Conservation (phyloP, 2,329 filamentous ascomycete genomes). For the Fusarium dimerum region DNA sequence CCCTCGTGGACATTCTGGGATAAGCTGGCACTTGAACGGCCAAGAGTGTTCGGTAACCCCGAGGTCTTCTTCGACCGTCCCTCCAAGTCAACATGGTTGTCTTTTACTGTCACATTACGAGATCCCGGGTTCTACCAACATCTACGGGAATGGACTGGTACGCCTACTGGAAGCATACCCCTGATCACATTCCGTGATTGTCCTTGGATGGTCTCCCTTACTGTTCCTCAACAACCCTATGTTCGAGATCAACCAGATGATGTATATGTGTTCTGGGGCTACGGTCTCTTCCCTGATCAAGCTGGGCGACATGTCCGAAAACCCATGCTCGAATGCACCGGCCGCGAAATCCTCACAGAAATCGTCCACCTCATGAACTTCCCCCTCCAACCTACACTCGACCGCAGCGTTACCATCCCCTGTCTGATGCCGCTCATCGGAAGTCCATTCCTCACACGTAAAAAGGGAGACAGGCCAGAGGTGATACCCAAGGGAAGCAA, state of each 20-base stretch:
- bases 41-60: conserved; percentile 25
- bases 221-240: conserved; percentile 24
- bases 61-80: conserved; percentile 30
- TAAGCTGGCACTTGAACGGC: conserved; percentile 20
- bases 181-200: conserved; percentile 29
- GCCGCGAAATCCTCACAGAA: conserved; percentile 27
- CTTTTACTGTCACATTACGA: conserved; percentile 25
- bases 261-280: conserved; percentile 29
- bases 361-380: conserved; percentile 27
- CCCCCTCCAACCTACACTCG: conserved; percentile 24
- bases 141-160: conserved; percentile 25
- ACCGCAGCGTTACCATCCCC: conserved; percentile 22
- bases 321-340: conserved; percentile 29
- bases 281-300: conserved; percentile 29
- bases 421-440: conserved; percentile 29
- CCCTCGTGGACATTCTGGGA: conserved; percentile 29
- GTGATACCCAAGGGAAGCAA: conserved; percentile 26
- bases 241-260: conserved; percentile 24
- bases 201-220: conserved; percentile 29
- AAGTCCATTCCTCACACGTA: conserved; percentile 26
- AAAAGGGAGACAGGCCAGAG: conserved; percentile 26
- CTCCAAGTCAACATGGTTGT: conserved; percentile 30
- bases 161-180: conserved; percentile 21
- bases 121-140: conserved; percentile 24
- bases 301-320: conserved; percentile 25